phyloP scores from a whole-genome alignment of 1,284 basidiomycete species.

The Ceratobasidium sp. region DNA sequence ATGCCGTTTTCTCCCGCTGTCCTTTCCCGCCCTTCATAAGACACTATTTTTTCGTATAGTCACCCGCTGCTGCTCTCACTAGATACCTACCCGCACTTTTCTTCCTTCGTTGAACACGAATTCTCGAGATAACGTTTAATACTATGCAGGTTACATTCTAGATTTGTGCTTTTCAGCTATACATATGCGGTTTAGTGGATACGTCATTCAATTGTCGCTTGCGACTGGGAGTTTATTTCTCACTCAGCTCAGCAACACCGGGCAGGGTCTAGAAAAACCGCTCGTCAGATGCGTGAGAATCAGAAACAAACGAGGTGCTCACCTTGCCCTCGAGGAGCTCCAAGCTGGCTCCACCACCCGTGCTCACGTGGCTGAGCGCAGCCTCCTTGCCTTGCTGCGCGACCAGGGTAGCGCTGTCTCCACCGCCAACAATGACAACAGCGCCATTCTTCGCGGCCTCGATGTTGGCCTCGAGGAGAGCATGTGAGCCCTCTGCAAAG shows the following conservation, averaged over 20 bases:
- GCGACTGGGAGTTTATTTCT: constrained; percentile 59
- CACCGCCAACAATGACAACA: constrained; percentile 94
- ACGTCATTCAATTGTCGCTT: not conserved
- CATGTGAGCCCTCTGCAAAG: constrained; percentile 87
- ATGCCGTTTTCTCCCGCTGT: constrained; percentile 2
- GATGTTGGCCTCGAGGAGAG: constrained; percentile 87
- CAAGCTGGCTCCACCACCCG: constrained; percentile 95
- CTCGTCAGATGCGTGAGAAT: not conserved
- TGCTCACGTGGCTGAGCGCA: constrained; percentile 94
- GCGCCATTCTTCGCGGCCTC: constrained; percentile 89
- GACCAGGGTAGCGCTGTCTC: constrained; percentile 92
- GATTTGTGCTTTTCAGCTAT: constrained; percentile 32
- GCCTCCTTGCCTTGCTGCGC: constrained; percentile 86
- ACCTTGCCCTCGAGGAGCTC: constrained; percentile 98
- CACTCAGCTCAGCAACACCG: constrained; percentile 84
- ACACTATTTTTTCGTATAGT: constrained; percentile 16
- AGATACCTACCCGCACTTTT: constrained; percentile 18
- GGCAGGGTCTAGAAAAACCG: constrained; percentile 69
- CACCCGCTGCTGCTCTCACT: constrained; percentile 9
- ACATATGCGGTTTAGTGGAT: not conserved
- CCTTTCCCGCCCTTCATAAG: not conserved
- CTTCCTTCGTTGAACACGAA: constrained; percentile 25
- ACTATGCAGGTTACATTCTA: constrained; percentile 40
- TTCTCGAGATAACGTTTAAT: constrained; percentile 29
- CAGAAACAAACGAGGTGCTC: constrained; percentile 17